phyloP scores from a whole-genome alignment of 129 eudicot genomes.

The Pseudognaphalium luteoalbum region DNA sequence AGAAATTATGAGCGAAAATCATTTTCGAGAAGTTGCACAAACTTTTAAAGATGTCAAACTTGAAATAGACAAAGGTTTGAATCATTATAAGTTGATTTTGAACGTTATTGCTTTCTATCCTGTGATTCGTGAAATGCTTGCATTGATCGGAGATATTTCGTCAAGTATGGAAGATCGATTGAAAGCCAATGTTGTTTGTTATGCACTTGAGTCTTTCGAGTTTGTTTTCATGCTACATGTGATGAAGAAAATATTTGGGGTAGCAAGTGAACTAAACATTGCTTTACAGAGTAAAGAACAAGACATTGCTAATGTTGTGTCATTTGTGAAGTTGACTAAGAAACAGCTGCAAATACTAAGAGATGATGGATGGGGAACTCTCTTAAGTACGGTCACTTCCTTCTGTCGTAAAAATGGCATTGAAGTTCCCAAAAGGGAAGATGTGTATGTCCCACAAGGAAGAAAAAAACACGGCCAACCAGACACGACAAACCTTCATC shows the following conservation, averaged over 20 bases:
- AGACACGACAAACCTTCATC: not conserved
- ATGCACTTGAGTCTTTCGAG: not conserved
- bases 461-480: not conserved
- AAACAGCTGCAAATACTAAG: not conserved
- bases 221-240: conserved; percentile 5
- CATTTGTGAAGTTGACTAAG: not conserved
- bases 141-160: not conserved
- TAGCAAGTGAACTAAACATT: not conserved
- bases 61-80: not conserved
- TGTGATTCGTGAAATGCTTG: not conserved
- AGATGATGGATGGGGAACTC: conserved; percentile 9
- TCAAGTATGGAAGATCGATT: not conserved
- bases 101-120: not conserved
- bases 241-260: not conserved
- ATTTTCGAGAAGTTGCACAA: not conserved
- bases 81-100: not conserved
- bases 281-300: not conserved
- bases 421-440: not conserved
- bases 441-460: not conserved
- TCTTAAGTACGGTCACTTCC: not conserved
- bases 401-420: not conserved
- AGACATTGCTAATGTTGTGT: not conserved
- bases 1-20: not conserved
- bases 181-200: not conserved
- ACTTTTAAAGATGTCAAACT: not conserved